These are phyloP conservation scores for Yamadazyma nakazawae DNA, from an alignment of 805 yeast genomes.

Conservation along the genomic window DNA sequence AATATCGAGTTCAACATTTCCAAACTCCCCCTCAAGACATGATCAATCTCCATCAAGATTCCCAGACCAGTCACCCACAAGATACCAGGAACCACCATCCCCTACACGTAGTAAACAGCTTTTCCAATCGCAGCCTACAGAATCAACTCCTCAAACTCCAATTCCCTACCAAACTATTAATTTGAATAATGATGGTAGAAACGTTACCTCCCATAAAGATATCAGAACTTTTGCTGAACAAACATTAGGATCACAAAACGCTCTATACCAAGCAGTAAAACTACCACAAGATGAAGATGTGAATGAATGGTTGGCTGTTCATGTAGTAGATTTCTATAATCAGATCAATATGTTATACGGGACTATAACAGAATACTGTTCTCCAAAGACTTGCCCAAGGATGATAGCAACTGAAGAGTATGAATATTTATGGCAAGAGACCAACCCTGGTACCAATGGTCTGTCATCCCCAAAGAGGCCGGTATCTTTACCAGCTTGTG, in stretches of 20 bases:
- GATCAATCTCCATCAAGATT: background rate
- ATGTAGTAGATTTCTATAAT: constrained; percentile 95
- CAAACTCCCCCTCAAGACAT: constrained; percentile 16
- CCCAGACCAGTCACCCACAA: background rate
- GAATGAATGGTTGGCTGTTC: constrained; percentile 95
- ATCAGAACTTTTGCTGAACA: constrained; percentile 89
- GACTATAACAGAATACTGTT: constrained; percentile 92
- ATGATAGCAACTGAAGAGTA: constrained; percentile 98
- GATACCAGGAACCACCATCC: constrained; percentile 2
- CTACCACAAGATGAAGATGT: constrained; percentile 89
- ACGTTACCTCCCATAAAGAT: constrained; percentile 58
- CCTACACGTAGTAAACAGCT: constrained; percentile 3
- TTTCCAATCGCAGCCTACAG: background rate
- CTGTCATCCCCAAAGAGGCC: constrained; percentile 56
- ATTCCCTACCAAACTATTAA: constrained; percentile 32
- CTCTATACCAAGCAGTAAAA: constrained; percentile 87
- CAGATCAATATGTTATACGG: constrained; percentile 97
- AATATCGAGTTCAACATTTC: constrained; percentile 31
- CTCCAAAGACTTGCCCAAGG: constrained; percentile 90
- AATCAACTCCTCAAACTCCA: background rate
- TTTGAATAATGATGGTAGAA: constrained; percentile 17
- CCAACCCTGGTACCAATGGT: constrained; percentile 30
- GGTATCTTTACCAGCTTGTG: constrained; percentile 88
- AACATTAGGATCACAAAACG: constrained; percentile 89
- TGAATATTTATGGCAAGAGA: constrained; percentile 95